Conservation (phyloP, 441 rosid species). For the Erodium chrysanthum region DNA sequence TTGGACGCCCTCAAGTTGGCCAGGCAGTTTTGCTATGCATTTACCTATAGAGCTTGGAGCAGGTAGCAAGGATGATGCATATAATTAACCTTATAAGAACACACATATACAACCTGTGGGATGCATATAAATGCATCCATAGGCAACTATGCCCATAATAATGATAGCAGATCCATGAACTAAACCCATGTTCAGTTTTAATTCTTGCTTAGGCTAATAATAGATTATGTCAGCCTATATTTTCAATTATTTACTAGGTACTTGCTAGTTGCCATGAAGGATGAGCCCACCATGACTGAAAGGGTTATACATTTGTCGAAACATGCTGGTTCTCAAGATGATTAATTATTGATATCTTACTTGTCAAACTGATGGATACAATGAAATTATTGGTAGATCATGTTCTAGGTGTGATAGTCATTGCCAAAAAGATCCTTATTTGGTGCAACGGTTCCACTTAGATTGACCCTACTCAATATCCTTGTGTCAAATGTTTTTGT, state of each 20-base stretch:
- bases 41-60: slow-evolving; percentile 17
- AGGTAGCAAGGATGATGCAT: slow-evolving; percentile 14
- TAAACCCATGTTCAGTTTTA: slow-evolving; percentile 4
- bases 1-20: slow-evolving; percentile 24
- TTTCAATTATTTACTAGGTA: slow-evolving; percentile 17
- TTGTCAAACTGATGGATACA: neutral
- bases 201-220: slow-evolving; percentile 3
- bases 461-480: slow-evolving; percentile 2
- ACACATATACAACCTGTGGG: neutral
- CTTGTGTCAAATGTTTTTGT: neutral
- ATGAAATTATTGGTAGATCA: neutral
- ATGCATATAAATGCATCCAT: slow-evolving; percentile 12
- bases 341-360: neutral
- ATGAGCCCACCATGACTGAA: slow-evolving; percentile 15
- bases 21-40: slow-evolving; percentile 15
- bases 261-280: slow-evolving; percentile 16
- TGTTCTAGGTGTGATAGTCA: slow-evolving; percentile 1
- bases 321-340: neutral
- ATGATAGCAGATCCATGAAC: too few species aligned
- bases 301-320: slow-evolving; percentile 13
- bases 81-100: neutral
- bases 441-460: neutral
- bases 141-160: slow-evolving; percentile 12
- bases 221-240: slow-evolving; percentile 11
- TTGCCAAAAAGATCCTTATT: slow-evolving; percentile 3